Evolutionary conservation across 2,329 filamentous ascomycete species (phyloP).

Genomic region (Botrytis tulipae): DNA sequence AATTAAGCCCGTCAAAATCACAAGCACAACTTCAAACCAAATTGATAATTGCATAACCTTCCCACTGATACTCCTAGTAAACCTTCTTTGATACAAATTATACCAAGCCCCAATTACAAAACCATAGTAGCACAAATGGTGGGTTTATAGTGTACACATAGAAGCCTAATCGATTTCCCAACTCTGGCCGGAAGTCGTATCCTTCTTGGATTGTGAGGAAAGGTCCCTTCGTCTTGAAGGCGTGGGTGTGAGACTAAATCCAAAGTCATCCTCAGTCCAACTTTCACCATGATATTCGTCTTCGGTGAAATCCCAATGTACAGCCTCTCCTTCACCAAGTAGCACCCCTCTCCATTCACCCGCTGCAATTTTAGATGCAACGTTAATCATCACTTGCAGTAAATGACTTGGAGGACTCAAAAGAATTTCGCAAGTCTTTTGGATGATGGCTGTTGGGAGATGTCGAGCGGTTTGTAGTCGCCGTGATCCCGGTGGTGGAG

Average conservation of each 20-base stretch:
- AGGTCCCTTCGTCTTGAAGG: constrained; percentile 14
- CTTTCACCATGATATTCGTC: constrained; percentile 49
- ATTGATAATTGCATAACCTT: background rate
- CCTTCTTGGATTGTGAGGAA: background rate
- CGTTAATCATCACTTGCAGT: constrained; percentile 74
- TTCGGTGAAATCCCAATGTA: constrained; percentile 56
- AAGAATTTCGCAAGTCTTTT: constrained; percentile 74
- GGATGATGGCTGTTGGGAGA: constrained; percentile 64
- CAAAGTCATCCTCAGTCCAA: constrained; percentile 58
- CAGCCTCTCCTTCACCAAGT: constrained; percentile 53
- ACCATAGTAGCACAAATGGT: constrained; percentile 9
- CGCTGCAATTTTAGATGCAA: constrained; percentile 71
- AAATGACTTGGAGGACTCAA: constrained; percentile 79
- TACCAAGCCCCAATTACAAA: background rate
- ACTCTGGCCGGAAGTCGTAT: constrained; percentile 22
- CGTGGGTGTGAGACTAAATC: constrained; percentile 40
- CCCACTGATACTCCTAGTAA: background rate
- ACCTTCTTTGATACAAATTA: background rate
- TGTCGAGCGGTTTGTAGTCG: constrained; percentile 49
- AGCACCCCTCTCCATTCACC: constrained; percentile 62
- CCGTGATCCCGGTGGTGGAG: constrained; percentile 45
- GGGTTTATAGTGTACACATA: constrained; percentile 5
- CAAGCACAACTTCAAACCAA: background rate
- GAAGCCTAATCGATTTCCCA: constrained; percentile 30
- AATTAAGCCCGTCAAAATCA: constrained; percentile 5